These are phyloP conservation scores for Penicillium occitanis DNA, from an alignment of 2,329 filamentous ascomycete species.

Conservation along the genomic window DNA sequence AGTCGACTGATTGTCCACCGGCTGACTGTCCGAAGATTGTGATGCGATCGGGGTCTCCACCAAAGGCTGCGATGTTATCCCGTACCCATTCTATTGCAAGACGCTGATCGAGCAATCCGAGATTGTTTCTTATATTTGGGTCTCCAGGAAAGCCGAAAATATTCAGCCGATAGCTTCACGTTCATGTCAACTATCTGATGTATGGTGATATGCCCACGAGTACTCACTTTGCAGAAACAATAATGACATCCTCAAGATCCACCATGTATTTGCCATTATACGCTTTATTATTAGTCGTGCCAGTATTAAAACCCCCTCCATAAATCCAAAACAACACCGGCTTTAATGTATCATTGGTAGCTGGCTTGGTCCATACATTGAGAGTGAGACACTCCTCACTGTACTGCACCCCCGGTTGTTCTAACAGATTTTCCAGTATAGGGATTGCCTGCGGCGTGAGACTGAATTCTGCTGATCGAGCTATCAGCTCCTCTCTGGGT, in stretches of 20 bases:
- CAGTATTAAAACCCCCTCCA: conserved; percentile 54
- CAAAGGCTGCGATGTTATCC: conserved; percentile 74
- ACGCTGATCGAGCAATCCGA: conserved; percentile 71
- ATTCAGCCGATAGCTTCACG: conserved; percentile 12
- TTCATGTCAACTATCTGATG: background rate
- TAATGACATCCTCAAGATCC: conserved; percentile 12
- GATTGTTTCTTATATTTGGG: conserved; percentile 48
- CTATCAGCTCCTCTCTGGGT: background rate
- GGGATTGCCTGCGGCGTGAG: conserved; percentile 9
- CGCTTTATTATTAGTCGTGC: conserved; percentile 8
- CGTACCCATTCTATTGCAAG: conserved; percentile 73
- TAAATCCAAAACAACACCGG: conserved; percentile 72
- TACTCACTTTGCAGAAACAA: conserved; percentile 15
- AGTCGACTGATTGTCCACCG: conserved; percentile 57
- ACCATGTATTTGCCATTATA: conserved; percentile 14
- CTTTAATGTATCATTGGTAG: conserved; percentile 39
- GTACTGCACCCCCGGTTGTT: conserved; percentile 9
- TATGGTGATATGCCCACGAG: background rate
- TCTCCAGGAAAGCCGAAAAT: conserved; percentile 15
- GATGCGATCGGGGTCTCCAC: conserved; percentile 74
- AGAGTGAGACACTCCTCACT: conserved; percentile 18
- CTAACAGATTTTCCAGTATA: conserved; percentile 5
- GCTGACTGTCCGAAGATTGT: conserved; percentile 78
- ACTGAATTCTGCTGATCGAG: background rate
- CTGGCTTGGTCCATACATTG: background rate